Base-by-base conservation (phyloP, 306 rosid genomes). In the Fagus sylvatica region DNA sequence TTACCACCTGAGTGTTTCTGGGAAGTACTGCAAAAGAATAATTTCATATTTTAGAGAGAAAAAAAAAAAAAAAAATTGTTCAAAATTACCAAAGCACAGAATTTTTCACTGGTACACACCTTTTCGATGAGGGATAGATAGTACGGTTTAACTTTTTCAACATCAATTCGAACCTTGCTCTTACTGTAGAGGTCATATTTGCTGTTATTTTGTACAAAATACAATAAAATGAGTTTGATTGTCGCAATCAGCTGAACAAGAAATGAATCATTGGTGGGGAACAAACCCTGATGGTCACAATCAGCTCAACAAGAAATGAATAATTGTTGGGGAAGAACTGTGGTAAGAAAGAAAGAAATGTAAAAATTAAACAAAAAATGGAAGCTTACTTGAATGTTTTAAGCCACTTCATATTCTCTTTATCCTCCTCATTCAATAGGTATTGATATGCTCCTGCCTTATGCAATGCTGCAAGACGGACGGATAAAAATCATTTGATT, bases 141-240 rank as follows among this genome's bases (percentile, higher is more conserved):
- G 51, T 72, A 72, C 3, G 76, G 76, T 46, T 72, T 72, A 54
- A 54, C 76, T 17, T 54, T 54, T 37, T 72, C 65, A n/a, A 72
- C 36, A 4, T 72, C 76, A 34, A 72, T 3, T 37, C 4, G 17
- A 17, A 53, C 66, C 5, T 5, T 72, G 33, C 76, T 53, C 76
- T 72, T 72, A 46, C 65, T 34, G 7, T 54, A 72, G 48, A 72
- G 66, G 16, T 72, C 65, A 37, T 72, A 72, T 37, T 34, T 54
- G 76, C 76, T 53, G 37, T 42, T 3, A 9, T 1, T 70, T 70
- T 30, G 15, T 30, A 28, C 6, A 11, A 22, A 22, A 10, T 8
- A 30, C 4, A 59, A 59, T 1, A 59, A 30, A 59, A 59, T 30
- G 3, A 30, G 17, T 59, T 4, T 59, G 36, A 37, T 59, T 30